Conservation (phyloP, 768 basidiomycete genomes). For the Pulveroboletus sp. region DNA sequence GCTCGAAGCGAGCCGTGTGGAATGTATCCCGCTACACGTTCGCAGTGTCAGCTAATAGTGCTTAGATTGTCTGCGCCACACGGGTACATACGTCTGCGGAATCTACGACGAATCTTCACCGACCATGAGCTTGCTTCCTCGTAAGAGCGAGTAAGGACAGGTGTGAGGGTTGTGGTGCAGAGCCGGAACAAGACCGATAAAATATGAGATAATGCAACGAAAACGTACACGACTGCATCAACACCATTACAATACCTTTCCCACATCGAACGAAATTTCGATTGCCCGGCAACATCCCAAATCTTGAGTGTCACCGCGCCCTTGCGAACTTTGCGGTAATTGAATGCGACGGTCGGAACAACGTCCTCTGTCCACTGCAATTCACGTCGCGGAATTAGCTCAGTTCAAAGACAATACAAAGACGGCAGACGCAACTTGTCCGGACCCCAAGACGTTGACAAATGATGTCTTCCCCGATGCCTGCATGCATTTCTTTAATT, state of each 20-base stretch:
- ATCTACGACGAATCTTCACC: constrained; percentile 84
- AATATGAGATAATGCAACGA: background rate
- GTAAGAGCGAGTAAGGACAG: background rate
- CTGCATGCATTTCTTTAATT: constrained; percentile 34
- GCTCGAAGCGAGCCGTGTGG: constrained; percentile 78
- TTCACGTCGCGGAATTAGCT: background rate
- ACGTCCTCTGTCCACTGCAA: constrained; percentile 90
- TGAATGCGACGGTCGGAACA: constrained; percentile 95
- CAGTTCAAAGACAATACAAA: background rate
- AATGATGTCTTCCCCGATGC: constrained; percentile 95
- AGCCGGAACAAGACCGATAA: background rate
- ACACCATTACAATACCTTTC: constrained; percentile 92
- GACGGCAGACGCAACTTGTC: constrained; percentile 45
- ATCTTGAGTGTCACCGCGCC: constrained; percentile 91
- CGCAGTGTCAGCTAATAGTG: constrained; percentile 1
- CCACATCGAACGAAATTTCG: constrained; percentile 95
- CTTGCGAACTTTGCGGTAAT: constrained; percentile 82
- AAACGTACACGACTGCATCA: constrained; percentile 82
- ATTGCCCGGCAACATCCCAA: constrained; percentile 96
- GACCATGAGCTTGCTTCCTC: constrained; percentile 15
- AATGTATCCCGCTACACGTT: constrained; percentile 68
- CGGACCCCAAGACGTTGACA: constrained; percentile 87
- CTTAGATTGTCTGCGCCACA: background rate
- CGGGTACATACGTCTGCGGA: constrained; percentile 69
- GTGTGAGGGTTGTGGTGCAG: background rate